Conservation (phyloP, 352 stramenopile species). For the Globisporangium solare region DNA sequence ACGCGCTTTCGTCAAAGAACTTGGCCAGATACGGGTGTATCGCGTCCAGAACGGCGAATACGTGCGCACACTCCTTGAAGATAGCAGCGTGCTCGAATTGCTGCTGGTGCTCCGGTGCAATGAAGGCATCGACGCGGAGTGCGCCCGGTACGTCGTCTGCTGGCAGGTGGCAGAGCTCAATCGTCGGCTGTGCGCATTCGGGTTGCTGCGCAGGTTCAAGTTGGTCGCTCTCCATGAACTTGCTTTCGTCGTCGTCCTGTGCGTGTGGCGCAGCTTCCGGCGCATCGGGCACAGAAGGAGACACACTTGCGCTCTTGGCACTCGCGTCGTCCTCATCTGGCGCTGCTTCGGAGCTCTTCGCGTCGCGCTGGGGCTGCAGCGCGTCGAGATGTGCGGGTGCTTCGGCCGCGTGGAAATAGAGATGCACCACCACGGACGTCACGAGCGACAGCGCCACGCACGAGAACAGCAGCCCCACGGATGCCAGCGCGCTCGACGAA, state of each 20-base stretch:
- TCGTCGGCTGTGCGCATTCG: constrained; percentile 3
- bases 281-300: not conserved
- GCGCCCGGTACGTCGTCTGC: constrained; percentile 24
- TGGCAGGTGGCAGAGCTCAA: constrained; percentile 27
- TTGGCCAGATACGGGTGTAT: constrained; percentile 51
- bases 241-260: not conserved
- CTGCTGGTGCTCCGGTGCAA: constrained; percentile 31
- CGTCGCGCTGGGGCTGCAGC: not conserved
- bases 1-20: constrained; percentile 43
- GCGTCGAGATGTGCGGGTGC: not conserved
- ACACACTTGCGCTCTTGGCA: not conserved
- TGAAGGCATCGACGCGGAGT: constrained; percentile 47
- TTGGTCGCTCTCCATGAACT: not conserved
- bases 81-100: constrained; percentile 49
- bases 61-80: constrained; percentile 51
- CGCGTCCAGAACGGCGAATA: constrained; percentile 55
- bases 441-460: constrained; percentile 32
- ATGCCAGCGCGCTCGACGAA: constrained; percentile 7
- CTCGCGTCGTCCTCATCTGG: not conserved
- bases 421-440: constrained; percentile 32
- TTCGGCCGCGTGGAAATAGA: constrained; percentile 23
- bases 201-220: not conserved
- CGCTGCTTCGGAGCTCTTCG: not conserved
- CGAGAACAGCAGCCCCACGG: constrained; percentile 34
- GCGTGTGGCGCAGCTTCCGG: not conserved